phyloP scores from a whole-genome alignment of 2,329 filamentous ascomycete species.

The Grosmannia clavigera region DNA sequence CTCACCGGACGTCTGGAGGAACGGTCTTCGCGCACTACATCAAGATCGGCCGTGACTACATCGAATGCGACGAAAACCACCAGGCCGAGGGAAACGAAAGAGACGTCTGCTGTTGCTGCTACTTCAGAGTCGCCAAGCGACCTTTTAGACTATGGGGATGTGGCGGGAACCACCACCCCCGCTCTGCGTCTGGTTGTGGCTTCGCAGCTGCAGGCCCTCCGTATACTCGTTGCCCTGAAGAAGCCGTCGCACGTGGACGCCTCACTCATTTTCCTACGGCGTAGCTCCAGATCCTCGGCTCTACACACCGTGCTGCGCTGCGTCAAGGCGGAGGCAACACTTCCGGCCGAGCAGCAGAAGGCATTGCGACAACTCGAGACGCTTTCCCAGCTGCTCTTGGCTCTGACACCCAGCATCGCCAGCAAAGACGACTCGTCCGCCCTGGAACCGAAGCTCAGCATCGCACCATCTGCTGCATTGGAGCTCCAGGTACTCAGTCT shows the following conservation, averaged over 20 bases:
- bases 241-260: conserved; percentile 48
- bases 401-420: conserved; percentile 55
- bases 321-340: conserved; percentile 21
- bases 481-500: conserved; percentile 54
- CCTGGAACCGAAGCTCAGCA: conserved; percentile 38
- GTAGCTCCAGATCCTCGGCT: conserved; percentile 42
- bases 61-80: conserved; percentile 11
- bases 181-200: conserved; percentile 45
- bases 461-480: conserved; percentile 45
- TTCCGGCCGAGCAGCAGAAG: conserved; percentile 37
- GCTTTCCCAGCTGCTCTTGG: conserved; percentile 51
- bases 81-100: conserved; percentile 16
- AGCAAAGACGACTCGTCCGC: conserved; percentile 47
- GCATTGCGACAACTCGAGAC: conserved; percentile 53
- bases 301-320: conserved; percentile 40
- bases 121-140: conserved; percentile 25
- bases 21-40: not conserved
- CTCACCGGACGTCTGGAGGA: conserved; percentile 19
- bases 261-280: conserved; percentile 40
- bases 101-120: conserved; percentile 15
- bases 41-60: not conserved
- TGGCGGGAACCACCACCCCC: conserved; percentile 23
- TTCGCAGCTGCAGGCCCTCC: conserved; percentile 53
- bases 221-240: conserved; percentile 47
- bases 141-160: conserved; percentile 47